Base-by-base conservation (phyloP, 495 filamentous ascomycete species). In the Peziza echinospora region DNA sequence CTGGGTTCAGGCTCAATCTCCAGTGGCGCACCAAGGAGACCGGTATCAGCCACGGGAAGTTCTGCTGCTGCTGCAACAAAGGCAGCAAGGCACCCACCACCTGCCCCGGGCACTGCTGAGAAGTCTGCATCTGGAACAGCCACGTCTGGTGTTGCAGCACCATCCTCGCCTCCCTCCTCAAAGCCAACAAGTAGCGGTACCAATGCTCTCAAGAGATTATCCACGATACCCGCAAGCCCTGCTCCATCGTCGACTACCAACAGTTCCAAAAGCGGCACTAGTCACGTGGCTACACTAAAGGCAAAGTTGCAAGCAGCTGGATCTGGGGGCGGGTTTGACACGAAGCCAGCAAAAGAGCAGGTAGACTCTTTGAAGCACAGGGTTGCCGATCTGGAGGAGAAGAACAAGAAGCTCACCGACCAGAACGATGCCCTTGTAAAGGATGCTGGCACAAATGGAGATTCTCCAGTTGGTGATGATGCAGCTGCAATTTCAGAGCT, bases 321-420 rank as follows among this genome's bases (percentile, higher is more conserved):
- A n/a, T 11, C 30, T 37, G 30, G 30, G 19, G 19, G 13, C 13
- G 30, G 30, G 30, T 37, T 37, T 37, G 30, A 37, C 30, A 17
- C 30, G 19, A n/a, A n/a, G n/a, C 30, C 30, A 37, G 30, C 30
- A 4, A 37, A 37, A 37, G 30, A 37, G 30, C 30, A 37, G 19
- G 30, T 37, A 11, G 30, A 11, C 19, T 37, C 30, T 7, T 17
- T 37, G 13, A 37, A 37, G 30, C 19, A 11, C 19, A 55, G 52
- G 37, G 39, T 57, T 44, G 21, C 45, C 3, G 56, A 50, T n/a
- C 45, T 58, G 9, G 53, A 59, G 49, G 52, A 45, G 44, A 37
- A 53, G 26, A 59, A 60, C 17, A 58, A 41, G 21, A 34, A 43
- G 13, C 47, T 59, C 10, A 34, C 21, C 9, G 50, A 37, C 30